Percentiles rank a stretch among this genome's conserved stretches.
phyloP scores from a whole-genome alignment of 2,329 filamentous ascomycete genomes.

The Chalara sp. region DNA sequence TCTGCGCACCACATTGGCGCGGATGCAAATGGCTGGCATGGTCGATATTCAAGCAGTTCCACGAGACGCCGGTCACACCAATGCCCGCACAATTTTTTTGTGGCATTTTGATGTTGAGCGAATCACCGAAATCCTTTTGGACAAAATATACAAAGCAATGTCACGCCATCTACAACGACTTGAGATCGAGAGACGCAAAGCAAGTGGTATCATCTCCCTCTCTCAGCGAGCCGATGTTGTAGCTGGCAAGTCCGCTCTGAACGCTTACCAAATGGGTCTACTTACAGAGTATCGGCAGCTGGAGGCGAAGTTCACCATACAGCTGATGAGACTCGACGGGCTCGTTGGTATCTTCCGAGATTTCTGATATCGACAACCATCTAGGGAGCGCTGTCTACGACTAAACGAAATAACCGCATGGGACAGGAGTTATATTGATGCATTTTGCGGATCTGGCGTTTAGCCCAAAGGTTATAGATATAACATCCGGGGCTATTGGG shows the following conservation, averaged over 20 bases:
- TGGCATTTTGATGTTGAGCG: constrained; percentile 84
- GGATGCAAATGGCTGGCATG: constrained; percentile 79
- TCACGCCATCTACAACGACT: constrained; percentile 76
- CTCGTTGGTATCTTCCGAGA: constrained; percentile 79
- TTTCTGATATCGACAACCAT: constrained; percentile 37
- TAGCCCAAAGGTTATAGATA: no score
- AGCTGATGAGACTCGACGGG: constrained; percentile 77
- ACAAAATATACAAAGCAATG: constrained; percentile 87
- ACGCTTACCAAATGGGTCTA: constrained; percentile 62
- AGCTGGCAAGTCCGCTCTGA: constrained; percentile 68
- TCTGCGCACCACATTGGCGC: constrained; percentile 75
- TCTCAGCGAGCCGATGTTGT: constrained; percentile 81
- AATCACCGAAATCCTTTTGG: constrained; percentile 62
- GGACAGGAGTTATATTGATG: no score
- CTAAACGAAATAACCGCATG: no score
- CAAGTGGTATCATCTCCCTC: constrained; percentile 69
- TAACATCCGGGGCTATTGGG: no score
- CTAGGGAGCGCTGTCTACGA: no score
- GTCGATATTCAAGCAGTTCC: constrained; percentile 93
- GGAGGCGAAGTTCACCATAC: constrained; percentile 67
- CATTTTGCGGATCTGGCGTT: no score
- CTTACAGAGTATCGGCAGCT: constrained; percentile 54
- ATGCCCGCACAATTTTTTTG: constrained; percentile 79
- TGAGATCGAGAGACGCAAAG: constrained; percentile 64
- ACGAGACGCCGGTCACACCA: constrained; percentile 73